Evolutionary conservation across 768 basidiomycete species (phyloP), one percentile per base, ranked within the genome.

Genomic region (Leccinum uliginosum): DNA sequence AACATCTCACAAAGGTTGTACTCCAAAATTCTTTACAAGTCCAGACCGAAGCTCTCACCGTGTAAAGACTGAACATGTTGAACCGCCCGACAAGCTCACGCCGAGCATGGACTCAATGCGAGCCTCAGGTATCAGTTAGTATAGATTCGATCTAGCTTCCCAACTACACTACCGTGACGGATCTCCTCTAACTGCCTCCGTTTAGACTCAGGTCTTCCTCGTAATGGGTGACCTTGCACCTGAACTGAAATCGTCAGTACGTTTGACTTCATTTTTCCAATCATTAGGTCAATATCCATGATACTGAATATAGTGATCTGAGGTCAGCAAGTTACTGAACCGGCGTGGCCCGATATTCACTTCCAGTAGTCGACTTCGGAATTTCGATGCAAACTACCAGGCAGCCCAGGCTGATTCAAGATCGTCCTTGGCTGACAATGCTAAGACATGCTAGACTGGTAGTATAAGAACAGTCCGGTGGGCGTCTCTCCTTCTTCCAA

Each of bases 401-500:
- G 43, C 58, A 24, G 55, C 23, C 26, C 19, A 49, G 62, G 43
- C 58, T 27, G 55, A 30, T 59, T 61, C 54, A 24, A 24, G 51
- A 38, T 55, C 51, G 60, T 53, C 50, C 27, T 53, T 57, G 60
- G 63, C 61, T 65, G 63, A 60, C 63, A 58, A 51, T 30, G 5
- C 53, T 12, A 32, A 64, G 60, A 68, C 66, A 63, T 19, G 6
- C 53, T n/a, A 6, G 40, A 15, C 35, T 3, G 4, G 43, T 35
- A 34, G 61, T 69, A 70, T 68, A 69, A 69, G 51, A 61, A 38
- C 45, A 6, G 32, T 44, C 51, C 50, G 21, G 54, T 55, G 53
- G 55, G 59, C 54, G 43, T 23, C 24, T 43, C 27, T 62, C 60
- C 58, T 62, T 64, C 68, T 72, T 73, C 69, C 61, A 68, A 69